Conservation (phyloP, 139 green algal species). For the Picochlorum costavermella region DNA sequence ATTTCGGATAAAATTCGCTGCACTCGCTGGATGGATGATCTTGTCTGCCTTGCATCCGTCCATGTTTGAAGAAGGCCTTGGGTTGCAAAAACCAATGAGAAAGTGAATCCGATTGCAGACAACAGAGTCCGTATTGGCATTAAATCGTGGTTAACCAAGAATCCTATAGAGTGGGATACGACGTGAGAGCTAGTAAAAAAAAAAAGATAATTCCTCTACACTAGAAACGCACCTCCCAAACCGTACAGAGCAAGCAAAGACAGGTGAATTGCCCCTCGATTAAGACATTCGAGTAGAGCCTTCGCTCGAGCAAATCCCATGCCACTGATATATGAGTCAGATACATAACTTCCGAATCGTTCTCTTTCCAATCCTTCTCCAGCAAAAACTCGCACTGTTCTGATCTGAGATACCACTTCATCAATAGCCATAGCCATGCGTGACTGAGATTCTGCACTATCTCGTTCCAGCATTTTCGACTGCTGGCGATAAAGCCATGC, state of each 20-base stretch:
- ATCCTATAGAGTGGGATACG: slow-evolving; percentile 15
- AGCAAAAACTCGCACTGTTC: slow-evolving; percentile 66
- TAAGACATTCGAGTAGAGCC: slow-evolving; percentile 50
- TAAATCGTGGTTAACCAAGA: slow-evolving; percentile 52
- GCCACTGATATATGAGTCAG: slow-evolving; percentile 46
- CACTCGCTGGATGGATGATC: slow-evolving; percentile 47
- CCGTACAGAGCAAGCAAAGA: slow-evolving; percentile 71
- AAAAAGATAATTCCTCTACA: slow-evolving; percentile 1
- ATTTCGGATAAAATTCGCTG: slow-evolving; percentile 37
- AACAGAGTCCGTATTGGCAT: slow-evolving; percentile 72
- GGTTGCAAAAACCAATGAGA: slow-evolving; percentile 75
- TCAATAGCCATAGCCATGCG: slow-evolving; percentile 52
- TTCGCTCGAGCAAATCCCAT: slow-evolving; percentile 68
- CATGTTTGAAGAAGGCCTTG: slow-evolving; percentile 68
- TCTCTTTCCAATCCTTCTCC: slow-evolving; percentile 76
- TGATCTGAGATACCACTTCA: slow-evolving; percentile 50
- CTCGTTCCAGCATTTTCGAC: slow-evolving; percentile 47
- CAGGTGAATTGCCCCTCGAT: slow-evolving; percentile 61
- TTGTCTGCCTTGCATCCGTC: slow-evolving; percentile 51
- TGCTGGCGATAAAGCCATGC: slow-evolving; percentile 62
- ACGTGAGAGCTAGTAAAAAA: background rate
- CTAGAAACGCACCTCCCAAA: slow-evolving; percentile 41
- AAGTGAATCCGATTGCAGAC: slow-evolving; percentile 84
- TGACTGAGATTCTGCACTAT: slow-evolving; percentile 37
- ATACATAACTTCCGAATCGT: slow-evolving; percentile 64